These are phyloP conservation scores for Mucor circinelloides DNA, from an alignment of 371 early-diverging fungal species.

Conservation along the genomic window DNA sequence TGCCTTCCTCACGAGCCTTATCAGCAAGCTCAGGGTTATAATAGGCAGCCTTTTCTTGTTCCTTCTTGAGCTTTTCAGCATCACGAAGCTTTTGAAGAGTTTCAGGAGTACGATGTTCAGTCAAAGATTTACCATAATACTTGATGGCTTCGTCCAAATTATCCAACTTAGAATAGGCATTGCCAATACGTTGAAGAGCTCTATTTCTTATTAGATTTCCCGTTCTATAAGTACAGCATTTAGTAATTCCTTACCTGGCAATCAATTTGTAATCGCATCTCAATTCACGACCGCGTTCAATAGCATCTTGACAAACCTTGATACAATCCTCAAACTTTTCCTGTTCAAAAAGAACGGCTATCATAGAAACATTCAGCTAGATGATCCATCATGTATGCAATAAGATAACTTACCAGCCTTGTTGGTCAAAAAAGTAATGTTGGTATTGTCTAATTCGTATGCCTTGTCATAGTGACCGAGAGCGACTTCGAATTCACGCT, in stretches of 20 bases:
- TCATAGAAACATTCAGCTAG: neutral
- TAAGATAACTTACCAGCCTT: constrained; percentile 81
- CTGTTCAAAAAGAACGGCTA: constrained; percentile 94
- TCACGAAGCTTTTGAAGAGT: constrained; percentile 89
- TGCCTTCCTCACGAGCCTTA: constrained; percentile 93
- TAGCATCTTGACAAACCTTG: constrained; percentile 88
- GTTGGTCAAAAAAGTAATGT: constrained; percentile 93
- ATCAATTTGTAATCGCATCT: constrained; percentile 95
- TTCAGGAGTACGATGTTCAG: constrained; percentile 96
- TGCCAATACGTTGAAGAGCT: constrained; percentile 92
- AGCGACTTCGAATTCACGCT: constrained; percentile 90
- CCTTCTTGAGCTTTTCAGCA: constrained; percentile 81
- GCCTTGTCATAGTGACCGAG: constrained; percentile 90
- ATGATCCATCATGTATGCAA: neutral
- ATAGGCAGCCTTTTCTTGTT: constrained; percentile 85
- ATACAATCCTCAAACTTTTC: constrained; percentile 91
- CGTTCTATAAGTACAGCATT: neutral
- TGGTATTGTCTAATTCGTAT: constrained; percentile 85
- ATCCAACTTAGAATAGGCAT: constrained; percentile 81
- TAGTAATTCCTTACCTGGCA: constrained; percentile 67
- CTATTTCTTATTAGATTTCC: constrained; percentile 28
- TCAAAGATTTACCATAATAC: constrained; percentile 89
- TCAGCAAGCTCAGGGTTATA: constrained; percentile 82
- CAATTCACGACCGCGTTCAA: constrained; percentile 89
- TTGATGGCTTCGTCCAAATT: constrained; percentile 87